A percentile compares a stretch with the other conserved stretches of the same genome.
These are phyloP conservation scores for Gamsiella multidivaricata DNA, from an alignment of 192 early-diverging fungal species.

Conservation along the genomic window DNA sequence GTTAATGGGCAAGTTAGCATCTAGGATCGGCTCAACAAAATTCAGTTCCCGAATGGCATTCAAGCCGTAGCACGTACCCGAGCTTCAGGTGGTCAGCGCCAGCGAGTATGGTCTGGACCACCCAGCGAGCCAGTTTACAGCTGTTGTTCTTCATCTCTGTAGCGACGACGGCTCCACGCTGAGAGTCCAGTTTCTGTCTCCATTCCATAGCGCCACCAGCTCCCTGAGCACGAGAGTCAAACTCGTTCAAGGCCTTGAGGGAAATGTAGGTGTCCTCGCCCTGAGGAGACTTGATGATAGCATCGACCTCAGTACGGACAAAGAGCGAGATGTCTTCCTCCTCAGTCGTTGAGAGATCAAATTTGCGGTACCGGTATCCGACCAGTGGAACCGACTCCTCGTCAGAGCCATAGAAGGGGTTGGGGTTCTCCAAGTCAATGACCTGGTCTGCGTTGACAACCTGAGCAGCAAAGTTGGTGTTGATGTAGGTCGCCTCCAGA, in stretches of 20 bases:
- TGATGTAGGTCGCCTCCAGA: constrained; percentile 87
- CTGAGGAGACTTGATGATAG: constrained; percentile 66
- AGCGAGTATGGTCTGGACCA: constrained; percentile 89
- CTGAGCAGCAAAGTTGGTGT: constrained; percentile 87
- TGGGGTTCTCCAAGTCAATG: constrained; percentile 71
- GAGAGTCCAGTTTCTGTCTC: constrained; percentile 92
- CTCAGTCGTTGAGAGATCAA: constrained; percentile 73
- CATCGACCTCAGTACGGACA: constrained; percentile 92
- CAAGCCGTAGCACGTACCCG: constrained; percentile 64
- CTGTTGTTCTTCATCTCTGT: constrained; percentile 98
- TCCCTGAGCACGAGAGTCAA: constrained; percentile 87
- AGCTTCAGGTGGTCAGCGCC: constrained; percentile 92
- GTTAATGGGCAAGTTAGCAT: not conserved
- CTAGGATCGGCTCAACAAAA: not conserved
- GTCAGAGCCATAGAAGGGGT: constrained; percentile 76
- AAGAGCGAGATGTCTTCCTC: constrained; percentile 79
- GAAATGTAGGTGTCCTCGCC: constrained; percentile 68
- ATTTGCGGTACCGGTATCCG: constrained; percentile 91
- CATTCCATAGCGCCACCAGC: constrained; percentile 92
- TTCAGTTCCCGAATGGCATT: too few relatives aligned
- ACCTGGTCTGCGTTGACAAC: constrained; percentile 64
- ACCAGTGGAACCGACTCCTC: constrained; percentile 66
- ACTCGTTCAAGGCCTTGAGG: constrained; percentile 91
- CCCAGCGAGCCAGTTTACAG: constrained; percentile 95
- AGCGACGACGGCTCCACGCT: constrained; percentile 95